Evolutionary conservation across 2,329 filamentous ascomycete genomes (phyloP).

Genomic region (Aspergillus sp.): DNA sequence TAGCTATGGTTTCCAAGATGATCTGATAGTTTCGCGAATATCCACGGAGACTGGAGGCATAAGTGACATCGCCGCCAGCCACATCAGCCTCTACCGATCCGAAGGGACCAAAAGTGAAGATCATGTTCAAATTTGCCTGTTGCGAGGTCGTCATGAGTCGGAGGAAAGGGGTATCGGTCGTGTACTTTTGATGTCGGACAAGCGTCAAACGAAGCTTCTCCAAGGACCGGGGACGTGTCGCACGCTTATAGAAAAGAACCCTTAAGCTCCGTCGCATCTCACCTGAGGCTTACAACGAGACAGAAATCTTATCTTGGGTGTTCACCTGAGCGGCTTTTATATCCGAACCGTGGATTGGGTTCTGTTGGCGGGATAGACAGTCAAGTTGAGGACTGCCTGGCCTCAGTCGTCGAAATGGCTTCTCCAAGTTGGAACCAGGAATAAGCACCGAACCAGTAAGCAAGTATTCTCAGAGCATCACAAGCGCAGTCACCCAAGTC

Average conservation of each 20-base stretch:
- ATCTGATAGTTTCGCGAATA: not conserved
- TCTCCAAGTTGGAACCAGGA: too few relatives aligned
- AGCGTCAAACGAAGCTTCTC: not conserved
- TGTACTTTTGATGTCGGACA: not conserved
- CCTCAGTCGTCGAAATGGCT: not conserved
- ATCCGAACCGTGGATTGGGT: not conserved
- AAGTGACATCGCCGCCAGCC: conserved; percentile 19
- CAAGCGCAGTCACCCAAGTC: not conserved
- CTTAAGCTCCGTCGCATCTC: not conserved
- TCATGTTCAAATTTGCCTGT: not conserved
- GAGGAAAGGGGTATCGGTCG: not conserved
- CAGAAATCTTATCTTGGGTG: not conserved
- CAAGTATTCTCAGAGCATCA: not conserved
- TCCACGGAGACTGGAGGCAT: conserved; percentile 12
- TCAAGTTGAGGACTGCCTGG: not conserved
- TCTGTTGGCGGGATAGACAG: not conserved
- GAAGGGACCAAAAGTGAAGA: not conserved
- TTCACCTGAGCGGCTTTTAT: not conserved
- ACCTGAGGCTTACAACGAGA: not conserved
- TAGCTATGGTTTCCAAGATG: not conserved
- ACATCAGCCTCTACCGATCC: conserved; percentile 23
- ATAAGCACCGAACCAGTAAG: too few relatives aligned
- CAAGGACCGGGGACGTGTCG: not conserved
- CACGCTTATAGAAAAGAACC: not conserved
- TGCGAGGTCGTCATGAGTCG: not conserved